Evolutionary conservation across 306 rosid species (phyloP), one percentile per base, ranked within the genome.

Genomic region (Hippophae gyantsensis): DNA sequence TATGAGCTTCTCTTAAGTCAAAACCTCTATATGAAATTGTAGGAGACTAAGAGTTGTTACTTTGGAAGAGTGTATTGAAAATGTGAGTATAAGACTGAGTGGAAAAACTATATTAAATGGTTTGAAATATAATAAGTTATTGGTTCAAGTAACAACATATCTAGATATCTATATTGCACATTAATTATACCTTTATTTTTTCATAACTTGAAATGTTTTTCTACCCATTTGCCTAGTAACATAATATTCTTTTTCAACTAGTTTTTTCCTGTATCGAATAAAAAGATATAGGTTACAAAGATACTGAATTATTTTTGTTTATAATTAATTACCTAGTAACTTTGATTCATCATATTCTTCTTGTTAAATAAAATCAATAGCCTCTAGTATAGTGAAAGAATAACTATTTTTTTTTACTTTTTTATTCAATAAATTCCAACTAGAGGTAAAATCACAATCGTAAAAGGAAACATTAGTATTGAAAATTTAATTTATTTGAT

Each of bases 51-150:
- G 23, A 18, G 23, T 70, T 93, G 52, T 58, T 93, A 76, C 99
- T 56, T 77, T 93, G 67, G 99, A 88, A 79, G 97, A 93, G 76
- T 90, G 95, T 18, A 18, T 18, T 18, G 23, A 1, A 18, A 18
- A 18, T 18, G 23, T 18, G 1, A 18, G 1, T 1, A 93, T 95
- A 0, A 95, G 99, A 60, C 76, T 93, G 72, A 82, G 56, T 49
- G 99, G 88, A 73, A 73, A 93, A 71, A 67, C 68, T 10, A 62
- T 93, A 53, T 61, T 58, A 58, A 78, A 72, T 13, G 77, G 48
- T 54, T 62, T 93, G 77, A 88, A 82, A 71, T 84, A 67, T 57
- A 76, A 74, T 69, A 78, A 84, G 51, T 78, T 70, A 58, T 68
- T 72, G n/a, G n/a, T n/a, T n/a, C n/a, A n/a, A n/a, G n/a, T n/a